Percentiles rank a stretch among this genome's conserved stretches.
Evolutionary conservation across 1,139 yeast species (phyloP).

Genomic region (Zygosaccharomyces sapae): DNA sequence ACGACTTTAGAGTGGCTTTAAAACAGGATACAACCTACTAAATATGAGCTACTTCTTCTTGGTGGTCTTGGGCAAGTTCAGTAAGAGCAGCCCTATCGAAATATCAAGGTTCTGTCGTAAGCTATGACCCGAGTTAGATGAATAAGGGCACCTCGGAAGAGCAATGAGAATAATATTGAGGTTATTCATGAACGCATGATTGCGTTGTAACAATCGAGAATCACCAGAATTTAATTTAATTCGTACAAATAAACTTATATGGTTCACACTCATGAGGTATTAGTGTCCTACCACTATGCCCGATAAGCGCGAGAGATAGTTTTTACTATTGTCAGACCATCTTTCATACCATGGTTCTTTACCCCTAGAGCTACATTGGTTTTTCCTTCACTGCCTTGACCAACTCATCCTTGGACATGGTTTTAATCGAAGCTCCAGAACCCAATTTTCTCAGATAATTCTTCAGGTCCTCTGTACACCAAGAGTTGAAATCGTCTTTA

Average conservation of each 20-base stretch:
- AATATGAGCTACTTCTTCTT: neutral
- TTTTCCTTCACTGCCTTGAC: conserved; percentile 45
- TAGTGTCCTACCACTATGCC: neutral
- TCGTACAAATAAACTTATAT: no score
- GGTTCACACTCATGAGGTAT: no score
- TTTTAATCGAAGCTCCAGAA: conserved; percentile 35
- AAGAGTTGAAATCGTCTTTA: conserved; percentile 44
- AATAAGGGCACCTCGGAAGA: neutral
- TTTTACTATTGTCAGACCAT: conserved; percentile 10
- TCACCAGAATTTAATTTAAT: no score
- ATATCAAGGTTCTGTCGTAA: neutral
- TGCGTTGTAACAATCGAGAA: no score
- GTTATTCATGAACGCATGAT: no score
- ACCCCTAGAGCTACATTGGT: conserved; percentile 39
- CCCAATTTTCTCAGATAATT: conserved; percentile 54
- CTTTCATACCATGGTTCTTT: conserved; percentile 27
- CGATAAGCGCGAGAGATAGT: conserved; percentile 1
- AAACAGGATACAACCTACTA: neutral
- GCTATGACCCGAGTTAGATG: neutral
- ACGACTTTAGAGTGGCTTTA: neutral
- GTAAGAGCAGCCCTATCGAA: conserved; percentile 1
- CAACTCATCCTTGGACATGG: conserved; percentile 45
- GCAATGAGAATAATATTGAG: no score
- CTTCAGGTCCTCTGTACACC: conserved; percentile 53
- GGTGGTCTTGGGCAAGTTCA: neutral